Base-by-base conservation (phyloP, 192 early-diverging fungal genomes). In the Mortierella hygrophila region DNA sequence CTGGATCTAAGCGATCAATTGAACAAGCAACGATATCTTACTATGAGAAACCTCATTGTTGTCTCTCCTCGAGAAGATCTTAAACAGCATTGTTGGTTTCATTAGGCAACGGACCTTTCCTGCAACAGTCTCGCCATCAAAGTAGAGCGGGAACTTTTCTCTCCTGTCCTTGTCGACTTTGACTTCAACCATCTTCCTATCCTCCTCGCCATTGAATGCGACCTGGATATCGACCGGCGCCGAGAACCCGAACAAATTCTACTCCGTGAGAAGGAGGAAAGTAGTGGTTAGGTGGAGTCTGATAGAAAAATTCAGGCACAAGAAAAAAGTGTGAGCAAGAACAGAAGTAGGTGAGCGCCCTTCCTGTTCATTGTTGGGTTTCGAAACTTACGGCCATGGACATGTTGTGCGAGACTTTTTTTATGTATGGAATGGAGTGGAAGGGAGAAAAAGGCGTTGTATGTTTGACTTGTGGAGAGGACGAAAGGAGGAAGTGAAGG, bases 71-170 rank as follows among this genome's bases (percentile, higher is more conserved):
- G 41, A 23, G 16, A 32, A 42, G 29, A 35, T 44, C 68, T n/a
- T 37, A 21, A 26, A 8, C 13, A 1, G 32, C 40, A 63, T 38
- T 52, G 35, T 76, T 71, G 16, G n/a, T 38, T 21, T n/a, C 55
- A 46, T 55, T 21, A 16, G 1, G 13, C n/a, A 63, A 42, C 80
- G 71, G 91, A 98, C 98, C 93, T 97, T 98, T 77, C 99, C 99
- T 35, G 93, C 81, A 21, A 99, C 95, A 7, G 94, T 91, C 84
- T 99, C 99, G n/a, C 98, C 98, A 88, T 99, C 99, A 89, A 98
- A 95, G 87, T 98, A 99, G 21, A 99, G 92, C 26, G 99, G 99
- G 74, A 96, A 95, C 82, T 95, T 97, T 69, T 97, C 94, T 79
- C 95, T 96, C 70, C 94, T 93, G 84, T 99, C 97, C 90, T 97